A percentile compares a stretch with the other conserved stretches of the same genome.
Evolutionary conservation across 306 rosid genomes (phyloP).

Genomic region (Prunus fruticosa): DNA sequence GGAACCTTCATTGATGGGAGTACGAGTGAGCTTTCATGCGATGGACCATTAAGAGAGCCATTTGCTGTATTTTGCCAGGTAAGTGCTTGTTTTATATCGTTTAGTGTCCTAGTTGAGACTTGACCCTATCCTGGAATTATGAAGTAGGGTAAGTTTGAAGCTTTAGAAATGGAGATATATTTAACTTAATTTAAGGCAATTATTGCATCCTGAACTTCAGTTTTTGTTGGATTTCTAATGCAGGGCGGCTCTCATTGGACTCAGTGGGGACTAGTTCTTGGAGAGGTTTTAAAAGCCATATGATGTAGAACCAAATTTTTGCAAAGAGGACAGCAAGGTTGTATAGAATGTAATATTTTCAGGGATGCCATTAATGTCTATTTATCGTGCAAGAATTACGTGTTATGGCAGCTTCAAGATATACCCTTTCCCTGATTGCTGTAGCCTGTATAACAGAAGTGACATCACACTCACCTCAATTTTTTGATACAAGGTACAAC

Average conservation of each 20-base stretch:
- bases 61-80: conserved; percentile 94
- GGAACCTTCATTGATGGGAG: conserved; percentile 96
- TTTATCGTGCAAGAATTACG: background rate
- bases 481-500: background rate
- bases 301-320: conserved; percentile 25
- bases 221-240: conserved; percentile 21
- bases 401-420: background rate
- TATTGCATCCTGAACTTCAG: conserved; percentile 8
- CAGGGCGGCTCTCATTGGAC: conserved; percentile 97
- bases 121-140: background rate
- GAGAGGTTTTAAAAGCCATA: conserved; percentile 68
- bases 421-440: background rate
- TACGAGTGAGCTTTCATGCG: conserved; percentile 97
- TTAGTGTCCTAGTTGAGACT: background rate
- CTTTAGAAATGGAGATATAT: background rate
- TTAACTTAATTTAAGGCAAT: background rate
- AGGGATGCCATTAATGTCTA: background rate
- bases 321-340: conserved; percentile 10
- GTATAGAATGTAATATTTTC: background rate
- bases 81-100: background rate
- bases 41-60: conserved; percentile 92
- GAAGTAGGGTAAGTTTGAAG: background rate
- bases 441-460: background rate
- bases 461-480: background rate
- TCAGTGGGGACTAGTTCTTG: conserved; percentile 90